Evolutionary conservation across 2,329 filamentous ascomycete genomes (phyloP), one percentile per base, ranked within the genome.

Genomic region (Alternaria metachromatica): DNA sequence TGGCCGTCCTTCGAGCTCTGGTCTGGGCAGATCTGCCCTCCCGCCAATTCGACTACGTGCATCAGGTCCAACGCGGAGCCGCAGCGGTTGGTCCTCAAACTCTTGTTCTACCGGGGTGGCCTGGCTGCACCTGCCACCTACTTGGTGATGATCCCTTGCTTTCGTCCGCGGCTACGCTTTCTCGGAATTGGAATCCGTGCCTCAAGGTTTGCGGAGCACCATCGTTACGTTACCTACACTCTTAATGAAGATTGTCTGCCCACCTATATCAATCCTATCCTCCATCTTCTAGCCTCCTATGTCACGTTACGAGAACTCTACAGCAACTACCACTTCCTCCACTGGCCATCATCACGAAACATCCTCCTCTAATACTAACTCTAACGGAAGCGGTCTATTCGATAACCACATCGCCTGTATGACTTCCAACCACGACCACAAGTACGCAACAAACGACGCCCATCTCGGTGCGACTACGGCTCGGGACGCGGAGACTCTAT

Each of bases 401-500:
- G 46, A 62, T 48, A 67, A 68, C 50, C 55, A 68, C 64, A 56
- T 48, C n/a, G 60, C 58, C 56, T 54, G 56, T 65, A 71, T 72
- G 68, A 64, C 63, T 48, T 46, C 58, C 18, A 60, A 70, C 53
- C 63, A 66, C 45, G 33, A 61, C 25, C 57, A 65, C 20, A 65
- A 61, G 33, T 63, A 68, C 49, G 57, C 63, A 18, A 37, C 55
- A 6, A 70, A 66, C 61, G 70, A 72, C 62, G 65, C 66, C n/a
- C 72, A 72, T 46, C 61, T 71, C 12, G 62, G 66, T 15, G 50
- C 66, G 20, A 70, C 71, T 37, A 62, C 70, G n/a, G 66, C 62
- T 53, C 59, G 69, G 23, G 71, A 74, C 60, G 69, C 49, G 20
- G 70, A 74, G 45, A 74, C 72, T 44, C 63, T 74, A 23, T 73